Conservation (phyloP, 164 flowering plant genomes). For the Brasenia schreberi region DNA sequence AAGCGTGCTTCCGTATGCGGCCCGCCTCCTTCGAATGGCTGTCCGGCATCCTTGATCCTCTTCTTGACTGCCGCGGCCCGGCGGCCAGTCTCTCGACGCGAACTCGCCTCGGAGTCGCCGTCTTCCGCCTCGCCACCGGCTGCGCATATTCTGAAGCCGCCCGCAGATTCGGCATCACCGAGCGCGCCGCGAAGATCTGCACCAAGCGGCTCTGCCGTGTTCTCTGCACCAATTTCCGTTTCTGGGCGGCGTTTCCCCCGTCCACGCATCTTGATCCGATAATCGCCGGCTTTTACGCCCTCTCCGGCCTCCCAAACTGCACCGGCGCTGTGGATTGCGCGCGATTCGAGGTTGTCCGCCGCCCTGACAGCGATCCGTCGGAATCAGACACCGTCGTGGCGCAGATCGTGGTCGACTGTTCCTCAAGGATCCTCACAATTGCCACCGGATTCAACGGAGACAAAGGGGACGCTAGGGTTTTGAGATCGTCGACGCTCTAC, state of each 20-base stretch:
- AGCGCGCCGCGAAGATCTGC: slow-evolving; percentile 45
- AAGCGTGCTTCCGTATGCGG: slow-evolving; percentile 37
- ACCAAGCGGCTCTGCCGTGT: slow-evolving; percentile 75
- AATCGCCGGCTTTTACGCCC: slow-evolving; percentile 27
- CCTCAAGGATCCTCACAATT: slow-evolving; percentile 52
- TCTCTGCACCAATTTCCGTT: slow-evolving; percentile 76
- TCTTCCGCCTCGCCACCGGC: slow-evolving; percentile 60
- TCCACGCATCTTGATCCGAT: slow-evolving; percentile 35
- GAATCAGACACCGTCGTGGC: slow-evolving; percentile 32
- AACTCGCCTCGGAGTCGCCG: slow-evolving; percentile 61
- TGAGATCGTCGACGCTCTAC: slow-evolving; percentile 39
- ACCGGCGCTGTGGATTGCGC: slow-evolving; percentile 54
- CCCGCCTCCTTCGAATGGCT: slow-evolving; percentile 75
- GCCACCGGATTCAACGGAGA: slow-evolving; percentile 53
- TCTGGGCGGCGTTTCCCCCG: slow-evolving; percentile 67
- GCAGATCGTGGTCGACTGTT: slow-evolving; percentile 63
- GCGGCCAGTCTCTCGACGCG: slow-evolving; percentile 37
- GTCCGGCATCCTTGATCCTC: slow-evolving; percentile 60
- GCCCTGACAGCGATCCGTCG: background rate
- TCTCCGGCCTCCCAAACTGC: slow-evolving; percentile 61
- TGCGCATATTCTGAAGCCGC: slow-evolving; percentile 37
- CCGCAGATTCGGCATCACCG: slow-evolving; percentile 40
- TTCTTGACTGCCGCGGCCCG: slow-evolving; percentile 91
- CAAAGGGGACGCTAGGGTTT: slow-evolving; percentile 29
- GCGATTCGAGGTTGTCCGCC: slow-evolving; percentile 23